Evolutionary conservation across 176 grass and related monocot species (phyloP), one percentile per base, ranked within the genome.

Genomic region (Chrysopogon serrulatus): DNA sequence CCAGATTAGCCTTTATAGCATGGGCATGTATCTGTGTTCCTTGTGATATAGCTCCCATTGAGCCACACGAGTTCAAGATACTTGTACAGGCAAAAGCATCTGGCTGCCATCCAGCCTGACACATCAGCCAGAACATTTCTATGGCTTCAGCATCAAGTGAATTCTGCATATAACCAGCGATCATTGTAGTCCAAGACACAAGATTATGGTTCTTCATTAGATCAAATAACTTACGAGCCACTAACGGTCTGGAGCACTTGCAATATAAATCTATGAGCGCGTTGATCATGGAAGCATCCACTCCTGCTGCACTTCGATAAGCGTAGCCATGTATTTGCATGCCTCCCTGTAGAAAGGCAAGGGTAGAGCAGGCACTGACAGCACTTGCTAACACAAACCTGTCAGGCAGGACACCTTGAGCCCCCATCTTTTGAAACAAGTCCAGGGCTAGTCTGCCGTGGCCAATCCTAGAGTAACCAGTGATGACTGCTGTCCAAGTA

Each of bases 161-260:
- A 51, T 82, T 90, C 77, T 94, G 92, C 94, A 97, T 88, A 60
- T 94, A 94, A 14, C 90, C 94, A 43, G 85, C 60, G 42, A 97
- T 90, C 87, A 94, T 90, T n/a, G 94, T 90, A 39, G 92, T 97
- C 94, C 94, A 97, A 40, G 92, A 88, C 34, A 97, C 94, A 79
- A 94, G 80, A 66, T 97, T 89, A 41, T 34, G 68, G 70, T 68
- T 77, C 62, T 35, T 68, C 83, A 88, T 90, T 32, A 4, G 73
- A 78, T 94, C 80, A 85, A 97, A 94, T 34, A 94, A 84, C 71
- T 44, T 90, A 8, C 75, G 90, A 43, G 94, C 94, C 83, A 78
- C 41, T 43, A n/a, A 84, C 27, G 92, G 24, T 86, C 80, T 72
- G 53, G 30, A 64, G 69, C 94, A 97, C 78, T 97, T 94, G 81